Evolutionary conservation across 1,284 basidiomycete genomes (phyloP).

Genomic region (Pyrrhoderma lamaoense): DNA sequence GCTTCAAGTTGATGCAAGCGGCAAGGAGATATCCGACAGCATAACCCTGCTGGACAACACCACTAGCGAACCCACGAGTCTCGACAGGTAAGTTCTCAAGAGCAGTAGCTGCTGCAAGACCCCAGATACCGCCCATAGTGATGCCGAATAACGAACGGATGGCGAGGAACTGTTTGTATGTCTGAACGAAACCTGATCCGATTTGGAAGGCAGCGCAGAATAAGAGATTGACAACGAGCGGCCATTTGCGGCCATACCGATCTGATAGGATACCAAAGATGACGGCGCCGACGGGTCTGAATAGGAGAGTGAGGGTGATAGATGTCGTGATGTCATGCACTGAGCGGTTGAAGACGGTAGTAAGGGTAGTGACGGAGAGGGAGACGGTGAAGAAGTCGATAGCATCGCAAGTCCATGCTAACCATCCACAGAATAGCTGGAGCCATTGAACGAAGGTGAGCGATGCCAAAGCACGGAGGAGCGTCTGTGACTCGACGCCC

Average conservation of each 20-base stretch:
- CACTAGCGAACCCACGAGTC: conserved; percentile 79
- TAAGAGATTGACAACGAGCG: conserved; percentile 71
- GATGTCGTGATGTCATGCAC: conserved; percentile 58
- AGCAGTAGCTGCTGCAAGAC: conserved; percentile 66
- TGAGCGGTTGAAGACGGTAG: conserved; percentile 41
- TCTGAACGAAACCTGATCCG: conserved; percentile 67
- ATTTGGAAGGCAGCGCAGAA: conserved; percentile 74
- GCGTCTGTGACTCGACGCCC: conserved; percentile 25
- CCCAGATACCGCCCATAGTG: conserved; percentile 85
- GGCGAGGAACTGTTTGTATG: conserved; percentile 61
- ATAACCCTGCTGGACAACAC: conserved; percentile 72
- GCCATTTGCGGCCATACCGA: conserved; percentile 91
- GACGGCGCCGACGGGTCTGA: conserved; percentile 81
- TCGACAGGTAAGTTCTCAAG: conserved; percentile 89
- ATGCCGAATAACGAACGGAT: conserved; percentile 77
- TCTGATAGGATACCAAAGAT: conserved; percentile 79
- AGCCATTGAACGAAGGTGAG: conserved; percentile 43
- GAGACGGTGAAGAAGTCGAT: conserved; percentile 84
- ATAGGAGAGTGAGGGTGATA: conserved; percentile 89
- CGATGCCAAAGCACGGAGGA: conserved; percentile 32
- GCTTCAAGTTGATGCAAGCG: conserved; percentile 71
- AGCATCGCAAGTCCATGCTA: conserved; percentile 76
- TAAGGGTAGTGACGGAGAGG: conserved; percentile 55
- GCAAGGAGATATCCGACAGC: conserved; percentile 42
- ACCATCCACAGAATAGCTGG: conserved; percentile 62